Percentiles rank a stretch among this genome's conserved stretches.
Evolutionary conservation across 139 green algal genomes (phyloP).

Genomic region (Picochlorum sp.): DNA sequence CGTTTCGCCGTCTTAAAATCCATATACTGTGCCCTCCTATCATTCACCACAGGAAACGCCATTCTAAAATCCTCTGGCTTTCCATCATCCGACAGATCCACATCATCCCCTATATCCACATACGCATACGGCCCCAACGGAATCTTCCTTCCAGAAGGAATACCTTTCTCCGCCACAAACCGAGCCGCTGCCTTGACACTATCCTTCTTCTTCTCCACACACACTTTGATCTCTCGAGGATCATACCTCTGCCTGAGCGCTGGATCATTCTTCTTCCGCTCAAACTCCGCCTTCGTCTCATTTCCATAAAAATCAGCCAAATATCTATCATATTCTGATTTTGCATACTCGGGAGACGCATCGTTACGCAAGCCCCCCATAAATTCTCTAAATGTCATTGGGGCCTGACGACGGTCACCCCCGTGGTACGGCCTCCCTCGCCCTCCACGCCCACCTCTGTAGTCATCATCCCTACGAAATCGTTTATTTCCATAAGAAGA

Average conservation of each 20-base stretch:
- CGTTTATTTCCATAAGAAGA: background rate
- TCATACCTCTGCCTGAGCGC: conserved; percentile 32
- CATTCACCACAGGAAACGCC: conserved; percentile 45
- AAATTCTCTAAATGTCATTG: conserved; percentile 51
- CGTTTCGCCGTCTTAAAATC: conserved; percentile 51
- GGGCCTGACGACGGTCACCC: background rate
- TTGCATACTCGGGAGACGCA: conserved; percentile 46
- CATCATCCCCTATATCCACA: background rate
- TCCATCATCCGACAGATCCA: background rate
- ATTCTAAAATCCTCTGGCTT: conserved; percentile 4
- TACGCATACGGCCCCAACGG: background rate
- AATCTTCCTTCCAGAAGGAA: background rate
- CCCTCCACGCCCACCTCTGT: background rate
- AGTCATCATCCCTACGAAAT: conserved; percentile 2
- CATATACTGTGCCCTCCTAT: conserved; percentile 31
- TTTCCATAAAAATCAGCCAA: conserved; percentile 59
- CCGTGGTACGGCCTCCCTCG: background rate
- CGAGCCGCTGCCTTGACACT: conserved; percentile 3
- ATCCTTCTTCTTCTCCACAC: conserved; percentile 1
- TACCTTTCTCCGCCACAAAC: conserved; percentile 30
- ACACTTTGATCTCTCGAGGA: conserved; percentile 24
- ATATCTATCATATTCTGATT: conserved; percentile 54
- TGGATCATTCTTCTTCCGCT: conserved; percentile 38
- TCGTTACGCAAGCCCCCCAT: conserved; percentile 44
- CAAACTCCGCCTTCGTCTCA: conserved; percentile 39